Base-by-base conservation (phyloP, 1,139 yeast genomes). In the Spathaspora sp. region DNA sequence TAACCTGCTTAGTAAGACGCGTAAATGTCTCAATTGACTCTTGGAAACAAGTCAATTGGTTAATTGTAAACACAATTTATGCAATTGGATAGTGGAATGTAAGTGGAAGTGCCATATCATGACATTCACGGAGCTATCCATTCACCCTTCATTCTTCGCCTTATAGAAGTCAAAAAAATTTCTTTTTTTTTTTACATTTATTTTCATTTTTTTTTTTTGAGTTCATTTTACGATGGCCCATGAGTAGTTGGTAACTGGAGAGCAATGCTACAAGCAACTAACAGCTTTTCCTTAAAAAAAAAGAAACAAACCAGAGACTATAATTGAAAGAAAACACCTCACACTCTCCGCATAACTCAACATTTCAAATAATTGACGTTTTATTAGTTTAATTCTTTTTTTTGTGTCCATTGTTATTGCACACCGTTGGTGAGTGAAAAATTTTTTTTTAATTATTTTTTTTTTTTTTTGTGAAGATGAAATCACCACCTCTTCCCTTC, bases 391-490 rank as follows among this genome's bases (percentile, higher is more conserved):
- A n/a, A 15, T 4, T n/a, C 4, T 29, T 15, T n/a, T 11, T 29
- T 15, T 13, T 31, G 9, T 15, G 9, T 13, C 17, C 10, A n/a
- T 31, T 31, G 36, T 31, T n/a, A n/a, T 29, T n/a, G 10, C 2
- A 31, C 10, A 5, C 36, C 36, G 18, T 13, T 31, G 36, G 36
- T 31, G 36, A 20, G 17, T 10, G 33, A 36, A 41, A 45, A 45
- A 38, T 13, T 41, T 44, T 47, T 47, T 26, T 38, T 34, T 33
- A 16, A 16, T 38, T 39, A 33, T 37, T 25, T 42, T 34, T 36
- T 37, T 38, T 20, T 23, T 38, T 24, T n/a, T 38, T 24, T 7
- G n/a, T 6, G 13, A 10, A 36, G 23, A 18, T 36, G 36, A 31
- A 31, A 31, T 31, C 36, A 31, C 36, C 39, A 37, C 39, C 39